Evolutionary conservation across 345 rosid species (phyloP).

Genomic region (Microthlaspi erraticum): DNA sequence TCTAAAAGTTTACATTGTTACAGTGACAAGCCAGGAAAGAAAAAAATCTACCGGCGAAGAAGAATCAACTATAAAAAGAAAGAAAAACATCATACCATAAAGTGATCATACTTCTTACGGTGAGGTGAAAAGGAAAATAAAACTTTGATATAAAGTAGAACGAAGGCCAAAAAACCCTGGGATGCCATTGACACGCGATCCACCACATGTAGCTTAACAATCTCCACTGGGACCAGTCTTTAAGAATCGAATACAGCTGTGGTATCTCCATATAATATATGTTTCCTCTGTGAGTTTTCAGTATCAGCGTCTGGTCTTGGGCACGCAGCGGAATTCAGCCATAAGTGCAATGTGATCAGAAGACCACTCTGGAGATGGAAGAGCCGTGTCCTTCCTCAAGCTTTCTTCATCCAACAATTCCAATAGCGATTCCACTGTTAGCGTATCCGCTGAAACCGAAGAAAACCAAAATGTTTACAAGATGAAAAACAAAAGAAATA

Average conservation of each 20-base stretch:
- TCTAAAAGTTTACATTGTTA: slow-evolving; percentile 37
- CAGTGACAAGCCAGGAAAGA: slow-evolving; percentile 36
- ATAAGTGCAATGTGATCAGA: slow-evolving; percentile 96
- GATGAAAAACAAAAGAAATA: neutral
- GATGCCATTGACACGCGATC: slow-evolving; percentile 38
- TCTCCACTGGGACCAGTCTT: slow-evolving; percentile 29
- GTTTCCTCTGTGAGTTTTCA: slow-evolving; percentile 33
- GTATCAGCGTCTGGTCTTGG: slow-evolving; percentile 85
- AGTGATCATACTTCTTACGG: slow-evolving; percentile 34
- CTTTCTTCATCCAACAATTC: slow-evolving; percentile 98
- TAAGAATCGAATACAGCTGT: slow-evolving; percentile 17
- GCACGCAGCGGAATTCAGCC: slow-evolving; percentile 95
- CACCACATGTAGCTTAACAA: slow-evolving; percentile 20
- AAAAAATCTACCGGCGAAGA: slow-evolving; percentile 31
- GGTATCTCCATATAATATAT: slow-evolving; percentile 14
- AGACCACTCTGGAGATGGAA: slow-evolving; percentile 99
- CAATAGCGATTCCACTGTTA: slow-evolving; percentile 89
- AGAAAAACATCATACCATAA: slow-evolving; percentile 11
- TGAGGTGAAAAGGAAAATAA: slow-evolving; percentile 37
- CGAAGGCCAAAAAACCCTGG: slow-evolving; percentile 46
- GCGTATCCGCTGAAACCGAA: slow-evolving; percentile 80
- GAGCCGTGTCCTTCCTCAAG: slow-evolving; percentile 98
- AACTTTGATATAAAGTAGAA: slow-evolving; percentile 62
- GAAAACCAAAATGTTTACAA: slow-evolving; percentile 11
- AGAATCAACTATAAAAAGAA: slow-evolving; percentile 24